These are phyloP conservation scores for Houttuynia cordata DNA, from an alignment of 164 flowering plant genomes.

Conservation along the genomic window DNA sequence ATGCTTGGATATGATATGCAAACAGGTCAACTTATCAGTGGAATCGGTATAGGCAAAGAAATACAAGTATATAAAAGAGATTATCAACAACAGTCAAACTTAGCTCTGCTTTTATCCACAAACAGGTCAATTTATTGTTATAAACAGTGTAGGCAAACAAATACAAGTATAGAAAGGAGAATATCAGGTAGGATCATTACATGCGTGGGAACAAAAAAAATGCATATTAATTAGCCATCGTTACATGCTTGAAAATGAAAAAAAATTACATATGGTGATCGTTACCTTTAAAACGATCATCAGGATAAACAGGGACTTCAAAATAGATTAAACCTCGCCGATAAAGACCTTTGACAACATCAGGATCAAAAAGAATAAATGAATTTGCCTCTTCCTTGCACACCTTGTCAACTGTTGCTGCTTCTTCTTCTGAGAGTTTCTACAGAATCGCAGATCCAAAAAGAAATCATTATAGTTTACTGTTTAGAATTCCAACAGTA, in stretches of 20 bases:
- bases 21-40: too few species aligned
- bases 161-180: too few species aligned
- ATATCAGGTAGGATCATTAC: too few species aligned
- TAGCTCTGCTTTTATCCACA: too few species aligned
- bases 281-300: conserved; percentile 92
- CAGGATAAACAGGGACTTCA: conserved; percentile 95
- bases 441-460: conserved; percentile 10
- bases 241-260: neutral
- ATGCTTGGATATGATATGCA: too few species aligned
- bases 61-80: too few species aligned
- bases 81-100: too few species aligned
- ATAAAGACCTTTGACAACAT: conserved; percentile 62
- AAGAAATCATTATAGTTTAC: neutral
- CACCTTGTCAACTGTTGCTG: conserved; percentile 83
- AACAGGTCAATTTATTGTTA: too few species aligned
- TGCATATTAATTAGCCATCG: too few species aligned
- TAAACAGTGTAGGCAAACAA: too few species aligned
- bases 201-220: too few species aligned
- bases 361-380: conserved; percentile 79
- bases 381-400: conserved; percentile 99
- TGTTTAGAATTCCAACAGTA: neutral
- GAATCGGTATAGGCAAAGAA: too few species aligned
- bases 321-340: conserved; percentile 83
- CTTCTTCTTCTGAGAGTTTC: conserved; percentile 98
- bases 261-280: neutral